phyloP scores from a whole-genome alignment of 306 rosid species.

The Urtica urens region DNA sequence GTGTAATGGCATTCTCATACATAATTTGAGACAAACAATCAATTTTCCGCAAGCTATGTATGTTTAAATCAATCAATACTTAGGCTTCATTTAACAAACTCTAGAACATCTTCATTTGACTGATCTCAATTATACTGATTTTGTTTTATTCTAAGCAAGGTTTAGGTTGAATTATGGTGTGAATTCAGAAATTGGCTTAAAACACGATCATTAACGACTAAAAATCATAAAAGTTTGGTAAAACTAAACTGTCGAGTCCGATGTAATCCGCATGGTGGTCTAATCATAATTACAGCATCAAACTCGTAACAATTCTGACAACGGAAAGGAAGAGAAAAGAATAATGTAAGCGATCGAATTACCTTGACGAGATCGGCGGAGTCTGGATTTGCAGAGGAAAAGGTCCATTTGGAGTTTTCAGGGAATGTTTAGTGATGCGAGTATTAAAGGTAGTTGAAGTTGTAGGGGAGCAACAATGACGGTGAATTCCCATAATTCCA shows the following conservation, averaged over 20 bases:
- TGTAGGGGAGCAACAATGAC: slow-evolving; percentile 15
- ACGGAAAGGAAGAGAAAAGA: neutral
- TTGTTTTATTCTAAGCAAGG: too few species aligned
- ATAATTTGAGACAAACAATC: too few species aligned
- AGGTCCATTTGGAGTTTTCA: slow-evolving; percentile 22
- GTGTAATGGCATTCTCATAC: too few species aligned
- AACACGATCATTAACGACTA: neutral
- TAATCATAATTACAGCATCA: neutral
- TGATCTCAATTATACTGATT: too few species aligned
- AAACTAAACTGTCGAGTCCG: neutral
- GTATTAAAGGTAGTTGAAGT: slow-evolving; percentile 21
- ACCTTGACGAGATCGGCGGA: slow-evolving; percentile 85
- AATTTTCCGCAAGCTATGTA: too few species aligned
- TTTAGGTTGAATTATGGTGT: too few species aligned
- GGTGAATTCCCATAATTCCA: slow-evolving; percentile 31
- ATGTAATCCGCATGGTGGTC: neutral
- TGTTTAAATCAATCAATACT: too few species aligned
- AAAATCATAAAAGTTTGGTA: neutral
- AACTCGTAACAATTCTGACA: neutral
- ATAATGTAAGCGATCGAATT: neutral
- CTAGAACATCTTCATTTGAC: too few species aligned
- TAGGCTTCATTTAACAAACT: too few species aligned
- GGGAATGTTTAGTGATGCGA: too few species aligned
- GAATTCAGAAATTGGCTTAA: neutral
- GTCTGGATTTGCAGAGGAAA: slow-evolving; percentile 56